Conservation (phyloP, 163 green algal species). For the Chlamydomonas reinhardtii region DNA sequence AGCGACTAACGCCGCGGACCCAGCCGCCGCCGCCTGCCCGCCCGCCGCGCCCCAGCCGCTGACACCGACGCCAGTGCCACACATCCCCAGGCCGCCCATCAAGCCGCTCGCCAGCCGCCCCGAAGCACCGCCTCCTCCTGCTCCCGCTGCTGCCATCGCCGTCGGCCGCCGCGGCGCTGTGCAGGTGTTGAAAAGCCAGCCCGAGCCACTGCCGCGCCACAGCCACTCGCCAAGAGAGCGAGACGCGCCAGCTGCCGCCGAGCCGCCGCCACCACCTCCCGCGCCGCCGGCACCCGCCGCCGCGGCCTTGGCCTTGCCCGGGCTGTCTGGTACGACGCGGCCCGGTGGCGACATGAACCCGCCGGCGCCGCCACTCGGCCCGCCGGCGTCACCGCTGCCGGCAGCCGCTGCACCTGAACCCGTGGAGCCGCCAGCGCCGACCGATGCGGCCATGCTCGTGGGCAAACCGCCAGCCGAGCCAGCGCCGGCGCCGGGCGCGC, state of each 20-base stretch:
- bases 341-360: neutral
- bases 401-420: too few species aligned
- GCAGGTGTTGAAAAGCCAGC: constrained; percentile 49
- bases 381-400: neutral
- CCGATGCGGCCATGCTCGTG: too few species aligned
- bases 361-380: neutral
- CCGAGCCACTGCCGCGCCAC: constrained; percentile 18
- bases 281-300: neutral
- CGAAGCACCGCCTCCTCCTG: neutral
- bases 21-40: neutral
- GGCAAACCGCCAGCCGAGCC: too few species aligned
- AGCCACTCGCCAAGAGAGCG: constrained; percentile 35
- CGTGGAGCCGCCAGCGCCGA: too few species aligned
- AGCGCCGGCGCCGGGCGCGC: neutral
- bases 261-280: neutral
- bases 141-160: neutral
- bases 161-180: constrained; percentile 9
- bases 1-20: neutral
- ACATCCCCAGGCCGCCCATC: neutral
- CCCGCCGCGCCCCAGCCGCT: too few species aligned
- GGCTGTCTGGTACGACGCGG: constrained; percentile 5
- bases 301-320: constrained; percentile 6
- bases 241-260: neutral
- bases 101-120: too few species aligned
- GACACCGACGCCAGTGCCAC: neutral